Base-by-base conservation (phyloP, 305 asterid species). In the Rubia peregrina region DNA sequence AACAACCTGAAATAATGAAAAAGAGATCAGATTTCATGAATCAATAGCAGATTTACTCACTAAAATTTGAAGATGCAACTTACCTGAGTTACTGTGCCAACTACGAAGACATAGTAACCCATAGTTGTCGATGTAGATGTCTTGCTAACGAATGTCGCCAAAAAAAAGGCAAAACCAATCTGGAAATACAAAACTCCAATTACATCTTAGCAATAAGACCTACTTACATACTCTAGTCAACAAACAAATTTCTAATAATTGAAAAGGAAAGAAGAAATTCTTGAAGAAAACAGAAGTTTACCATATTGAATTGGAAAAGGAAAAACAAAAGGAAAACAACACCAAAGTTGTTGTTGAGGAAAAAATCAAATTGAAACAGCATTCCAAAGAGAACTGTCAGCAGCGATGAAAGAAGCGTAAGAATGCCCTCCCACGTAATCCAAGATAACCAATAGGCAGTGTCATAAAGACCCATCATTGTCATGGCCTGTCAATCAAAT, bases 401-500 rank as follows among this genome's bases (percentile, higher is more conserved):
- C 60, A 85, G 82, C 49, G 98, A 85, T 6, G 98, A 86, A 74
- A 88, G 64, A 73, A 88, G 56, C 5, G 87, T 78, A 41, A 88
- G 73, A 38, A 84, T 64, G 75, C 90, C 94, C 79, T 91, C 98
- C 98, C 98, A 89, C 17, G 91, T 72, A 75, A 89, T 71, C 98
- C 98, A 91, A 19, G 98, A 89, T 49, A 88, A 77, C 98, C 96
- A 91, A 71, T 86, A 91, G 22, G 96, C 96, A 40, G 95, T 82
- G 82, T 91, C 96, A 79, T 81, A 91, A 70, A 91, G 98, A 0
- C 98, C 98, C 98, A 91, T 91, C 88, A 91, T 85, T 22, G 89
- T 74, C 96, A 91, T 91, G 51, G 92, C 90, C 98, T 91, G 88
- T 76, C 36, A 71, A 74, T 43, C 46, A 71, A 65, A 75, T 66